Base-by-base conservation (phyloP, 805 yeast species). In the Ogataea corticis region DNA sequence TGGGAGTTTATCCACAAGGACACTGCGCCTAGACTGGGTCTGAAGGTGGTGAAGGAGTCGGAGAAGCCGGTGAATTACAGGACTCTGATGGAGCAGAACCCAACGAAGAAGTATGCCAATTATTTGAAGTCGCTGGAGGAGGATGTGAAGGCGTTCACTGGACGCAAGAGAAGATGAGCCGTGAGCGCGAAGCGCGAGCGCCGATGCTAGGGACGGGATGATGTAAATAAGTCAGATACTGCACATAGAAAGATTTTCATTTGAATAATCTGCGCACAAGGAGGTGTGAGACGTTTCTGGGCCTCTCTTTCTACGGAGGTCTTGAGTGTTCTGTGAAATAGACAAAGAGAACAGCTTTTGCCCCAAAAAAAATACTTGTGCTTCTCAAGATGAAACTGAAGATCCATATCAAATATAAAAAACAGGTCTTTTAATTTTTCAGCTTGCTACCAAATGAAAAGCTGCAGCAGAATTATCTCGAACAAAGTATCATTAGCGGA, bases 1-100 rank as follows among this genome's bases (percentile, higher is more conserved):
- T 91, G 84, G 69, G 98, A 92, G 69, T 85, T 92, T 59, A 80
- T 92, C 34, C 80, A 80, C 44, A 73, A 68, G 54, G 76, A 77
- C 18, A 74, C 86, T 32, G 69, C 78, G 47, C 80, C 90, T 28
- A 82, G 95, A 70, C 83, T 84, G 12, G 88, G 96, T 17, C 70
- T 87, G 47, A 75, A 77, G 36, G 61, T 74, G 27, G 80, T 83
- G 44, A 76, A 73, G 33, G 71, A 69, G 25, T 42, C 38, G 6
- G 75, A 77, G 1, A 71, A 67, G 14, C 63, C 70, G 17, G 62
- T 76, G 29, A 77, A 89, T 62, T 80, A 76, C 53, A 74, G 76
- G 37, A 79, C 79, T 47, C 67, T 74, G 59, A 62, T 82, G 52
- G 71, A 77, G 48, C 67, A 69, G 45, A 73, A 74, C 42, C 96